Base-by-base conservation (phyloP, 208 protist genomes). In the Trichomonas vaginalis region DNA sequence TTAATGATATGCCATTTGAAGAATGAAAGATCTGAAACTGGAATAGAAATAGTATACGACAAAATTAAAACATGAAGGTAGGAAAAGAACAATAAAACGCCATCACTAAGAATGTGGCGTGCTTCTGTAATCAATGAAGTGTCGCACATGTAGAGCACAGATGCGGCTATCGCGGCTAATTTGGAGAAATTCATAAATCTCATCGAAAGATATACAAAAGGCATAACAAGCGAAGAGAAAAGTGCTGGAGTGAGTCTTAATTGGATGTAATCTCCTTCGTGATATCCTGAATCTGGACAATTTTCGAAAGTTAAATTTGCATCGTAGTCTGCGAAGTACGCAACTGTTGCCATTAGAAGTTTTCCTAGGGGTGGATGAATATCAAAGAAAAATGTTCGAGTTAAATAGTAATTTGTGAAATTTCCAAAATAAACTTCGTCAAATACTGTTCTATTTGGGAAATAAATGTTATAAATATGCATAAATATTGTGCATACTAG, bases 341-440 rank as follows among this genome's bases (percentile, higher is more conserved):
- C 86, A 39, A 92, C 14, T 39, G 27, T 39, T 8, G 27, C 42
- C 27, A 45, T 45, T 9, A 92, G 40, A 6, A 92, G 23, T 51
- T 92, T 92, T 35, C 27, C 86, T 3, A 92, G 27, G 6, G 86
- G 86, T 15, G 86, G 86, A 39, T 92, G 86, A 56, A 92, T 92
- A 51, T 92, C 86, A 32, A 48, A 92, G 45, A 48, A 92, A 32
- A 92, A 92, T 39, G 14, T 12, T 9, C n/a, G 9, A 0, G n/a
- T 27, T 9, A 92, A 48, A 40, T 92, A 92, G 32, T 32, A 92
- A 92, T 92, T 92, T 51, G 86, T 35, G 45, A 92, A 92, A 51
- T 92, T 92, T 14, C 86, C 86, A 39, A 92, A 92, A 92, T 92
- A 92, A 14, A 92, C 86, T 51, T 92, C 86, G 15, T 92, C 86